Conservation (phyloP, 1,139 yeast genomes). For the Groenewaldozyma auringiensis region DNA sequence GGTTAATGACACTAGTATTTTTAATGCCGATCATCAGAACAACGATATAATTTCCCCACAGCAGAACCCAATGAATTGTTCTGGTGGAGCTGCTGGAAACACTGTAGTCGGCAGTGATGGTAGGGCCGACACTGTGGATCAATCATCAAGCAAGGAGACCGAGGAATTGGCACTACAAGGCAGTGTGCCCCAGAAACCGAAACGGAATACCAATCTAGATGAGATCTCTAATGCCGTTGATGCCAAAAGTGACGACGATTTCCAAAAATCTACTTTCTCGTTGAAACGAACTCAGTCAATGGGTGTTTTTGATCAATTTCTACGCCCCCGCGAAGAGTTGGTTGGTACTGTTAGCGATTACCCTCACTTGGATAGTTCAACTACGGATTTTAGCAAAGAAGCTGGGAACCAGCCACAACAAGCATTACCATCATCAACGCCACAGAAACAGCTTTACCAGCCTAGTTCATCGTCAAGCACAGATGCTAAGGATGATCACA, state of each 20-base stretch:
- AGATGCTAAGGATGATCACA: background rate
- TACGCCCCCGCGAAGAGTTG: slow-evolving; percentile 24
- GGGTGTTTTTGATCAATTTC: slow-evolving; percentile 68
- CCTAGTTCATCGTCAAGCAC: background rate
- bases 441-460: slow-evolving; percentile 2
- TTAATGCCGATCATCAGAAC: slow-evolving; percentile 71
- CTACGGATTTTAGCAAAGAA: background rate
- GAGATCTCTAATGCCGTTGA: slow-evolving; percentile 43
- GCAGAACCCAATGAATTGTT: background rate
- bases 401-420: slow-evolving; percentile 3
- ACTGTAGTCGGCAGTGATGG: background rate
- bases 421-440: background rate
- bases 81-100: background rate
- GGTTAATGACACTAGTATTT: slow-evolving; percentile 20
- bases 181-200: no score
- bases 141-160: background rate
- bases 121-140: background rate
- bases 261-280: slow-evolving; percentile 63
- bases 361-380: slow-evolving; percentile 16
- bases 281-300: slow-evolving; percentile 76
- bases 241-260: slow-evolving; percentile 35
- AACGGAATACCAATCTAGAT: slow-evolving; percentile 17
- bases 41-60: slow-evolving; percentile 46
- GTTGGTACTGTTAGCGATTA: slow-evolving; percentile 19
- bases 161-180: background rate